Percentiles rank a stretch among this genome's conserved stretches.
These are phyloP conservation scores for sunflower (Helianthus annuus) DNA, from an alignment of 129 eudicot species.

Conservation along the genomic window HanXRQr2.0-SUNRISE NC_035435.2:144595224-144595723, in stretches of 20 bases:
- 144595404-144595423: constrained; percentile 37
- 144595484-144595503: constrained; percentile 26
- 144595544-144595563: constrained; percentile 36
- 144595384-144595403: constrained; percentile 36
- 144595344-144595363: constrained; percentile 46
- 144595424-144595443: constrained; percentile 37
- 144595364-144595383: constrained; percentile 46
- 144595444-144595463: constrained; percentile 27
- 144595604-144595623: constrained; percentile 11
- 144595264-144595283: constrained; percentile 30
- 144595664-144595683: constrained; percentile 38
- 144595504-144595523: constrained; percentile 35
- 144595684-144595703: constrained; percentile 45
- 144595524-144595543: constrained; percentile 42
- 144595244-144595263: not conserved
- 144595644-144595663: constrained; percentile 42
- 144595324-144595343: constrained; percentile 36
- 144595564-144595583: constrained; percentile 42
- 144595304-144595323: constrained; percentile 34
- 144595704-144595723: constrained; percentile 45
- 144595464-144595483: constrained; percentile 37
- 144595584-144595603: constrained; percentile 40
- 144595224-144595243: not conserved
- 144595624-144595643: constrained; percentile 36
- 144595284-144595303: constrained; percentile 28